phyloP scores from a whole-genome alignment of 192 early-diverging fungal genomes.

The Coemansia pectinata region DNA sequence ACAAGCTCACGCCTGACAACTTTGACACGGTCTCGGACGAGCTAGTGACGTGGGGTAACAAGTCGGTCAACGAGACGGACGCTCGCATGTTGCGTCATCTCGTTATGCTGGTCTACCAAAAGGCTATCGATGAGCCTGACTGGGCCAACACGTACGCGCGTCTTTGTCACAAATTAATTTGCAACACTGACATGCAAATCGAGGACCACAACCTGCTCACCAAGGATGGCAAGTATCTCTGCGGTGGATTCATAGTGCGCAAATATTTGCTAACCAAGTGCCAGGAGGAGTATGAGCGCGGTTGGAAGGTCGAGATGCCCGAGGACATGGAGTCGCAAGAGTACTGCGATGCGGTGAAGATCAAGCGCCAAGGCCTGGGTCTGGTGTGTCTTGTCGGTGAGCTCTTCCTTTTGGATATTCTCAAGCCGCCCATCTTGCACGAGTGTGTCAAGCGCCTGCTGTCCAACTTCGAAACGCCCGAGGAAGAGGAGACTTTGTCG shows the following conservation, averaged over 20 bases:
- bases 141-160: conserved; percentile 89
- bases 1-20: conserved; percentile 97
- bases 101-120: conserved; percentile 87
- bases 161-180: conserved; percentile 80
- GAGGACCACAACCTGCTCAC: conserved; percentile 53
- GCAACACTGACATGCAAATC: conserved; percentile 58
- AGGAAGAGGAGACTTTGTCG: conserved; percentile 94
- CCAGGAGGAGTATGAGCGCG: conserved; percentile 93
- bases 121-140: conserved; percentile 90
- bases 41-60: conserved; percentile 77
- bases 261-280: conserved; percentile 88
- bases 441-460: conserved; percentile 84
- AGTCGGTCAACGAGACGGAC: conserved; percentile 64
- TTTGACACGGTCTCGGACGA: conserved; percentile 85
- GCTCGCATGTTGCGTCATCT: conserved; percentile 76
- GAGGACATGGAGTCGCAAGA: conserved; percentile 73
- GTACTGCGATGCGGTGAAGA: conserved; percentile 82
- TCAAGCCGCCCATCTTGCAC: conserved; percentile 94
- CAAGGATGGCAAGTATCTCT: conserved; percentile 56
- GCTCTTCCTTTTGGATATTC: conserved; percentile 85
- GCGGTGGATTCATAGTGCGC: conserved; percentile 78
- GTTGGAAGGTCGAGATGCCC: conserved; percentile 82
- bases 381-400: conserved; percentile 94
- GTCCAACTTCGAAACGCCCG: conserved; percentile 68
- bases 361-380: conserved; percentile 93